These are phyloP conservation scores for Albifimbria verrucaria DNA, from an alignment of 2,329 filamentous ascomycete genomes.

Conservation along the genomic window DNA sequence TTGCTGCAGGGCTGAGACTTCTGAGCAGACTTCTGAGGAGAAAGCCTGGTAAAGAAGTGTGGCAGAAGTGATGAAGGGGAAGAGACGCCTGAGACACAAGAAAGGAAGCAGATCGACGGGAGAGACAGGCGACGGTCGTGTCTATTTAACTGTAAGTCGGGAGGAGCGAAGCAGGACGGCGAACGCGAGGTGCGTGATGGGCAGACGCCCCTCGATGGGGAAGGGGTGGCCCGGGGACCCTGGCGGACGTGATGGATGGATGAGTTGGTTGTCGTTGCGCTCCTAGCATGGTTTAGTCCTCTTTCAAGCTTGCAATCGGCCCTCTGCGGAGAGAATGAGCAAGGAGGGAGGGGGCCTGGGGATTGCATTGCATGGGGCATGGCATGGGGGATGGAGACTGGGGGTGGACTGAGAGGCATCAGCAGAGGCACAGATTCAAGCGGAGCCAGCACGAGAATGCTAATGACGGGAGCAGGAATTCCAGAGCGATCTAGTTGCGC, in stretches of 20 bases:
- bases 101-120: neutral
- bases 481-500: neutral
- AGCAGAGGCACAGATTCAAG: neutral
- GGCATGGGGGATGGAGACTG: neutral
- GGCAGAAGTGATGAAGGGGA: conserved; percentile 3
- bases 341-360: neutral
- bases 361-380: neutral
- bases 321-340: neutral
- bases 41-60: conserved; percentile 1
- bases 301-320: neutral
- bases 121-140: neutral
- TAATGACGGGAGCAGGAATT: neutral
- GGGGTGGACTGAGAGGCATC: neutral
- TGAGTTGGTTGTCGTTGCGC: neutral
- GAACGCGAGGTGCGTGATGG: neutral
- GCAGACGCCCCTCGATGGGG: neutral
- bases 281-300: neutral
- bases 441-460: neutral
- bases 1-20: neutral
- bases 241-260: neutral
- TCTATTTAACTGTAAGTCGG: neutral
- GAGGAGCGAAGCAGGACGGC: neutral
- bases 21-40: neutral
- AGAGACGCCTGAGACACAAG: neutral
- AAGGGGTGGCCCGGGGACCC: neutral